Evolutionary conservation across 495 filamentous ascomycete species (phyloP).

Genomic region (Neurospora cerealis): DNA sequence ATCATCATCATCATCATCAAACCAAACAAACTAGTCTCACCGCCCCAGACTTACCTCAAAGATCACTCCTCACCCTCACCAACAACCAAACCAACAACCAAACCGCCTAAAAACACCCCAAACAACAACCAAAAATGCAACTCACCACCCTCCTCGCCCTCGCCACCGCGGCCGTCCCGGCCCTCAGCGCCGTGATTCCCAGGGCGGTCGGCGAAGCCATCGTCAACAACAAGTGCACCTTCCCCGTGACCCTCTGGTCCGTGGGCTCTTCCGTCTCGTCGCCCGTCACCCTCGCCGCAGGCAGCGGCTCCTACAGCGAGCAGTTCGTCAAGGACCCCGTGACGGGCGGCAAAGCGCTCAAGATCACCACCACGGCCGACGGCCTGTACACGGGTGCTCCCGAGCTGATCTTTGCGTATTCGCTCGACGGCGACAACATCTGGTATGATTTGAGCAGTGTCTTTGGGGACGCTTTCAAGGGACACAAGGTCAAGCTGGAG

Average conservation of each 20-base stretch:
- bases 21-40: neutral
- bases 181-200: neutral
- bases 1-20: neutral
- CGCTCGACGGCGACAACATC: conserved; percentile 35
- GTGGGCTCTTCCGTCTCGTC: conserved; percentile 38
- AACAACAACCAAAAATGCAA: conserved; percentile 6
- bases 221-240: conserved; percentile 42
- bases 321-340: conserved; percentile 32
- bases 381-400: conserved; percentile 45
- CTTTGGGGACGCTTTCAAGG: conserved; percentile 47
- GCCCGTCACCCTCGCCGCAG: conserved; percentile 29
- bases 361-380: conserved; percentile 40
- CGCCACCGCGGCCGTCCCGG: conserved; percentile 5
- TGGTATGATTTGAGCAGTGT: conserved; percentile 50
- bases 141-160: conserved; percentile 12
- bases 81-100: conserved; percentile 9
- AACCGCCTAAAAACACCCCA: conserved; percentile 4
- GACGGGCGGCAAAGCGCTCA: conserved; percentile 47
- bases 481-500: conserved; percentile 28
- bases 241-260: conserved; percentile 45
- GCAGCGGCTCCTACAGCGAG: conserved; percentile 31
- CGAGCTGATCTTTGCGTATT: conserved; percentile 45
- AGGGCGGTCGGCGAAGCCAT: conserved; percentile 35
- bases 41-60: neutral
- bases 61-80: neutral